Evolutionary conservation across 2,329 filamentous ascomycete genomes (phyloP).

Genomic region (Aspergillus udagawae): DNA sequence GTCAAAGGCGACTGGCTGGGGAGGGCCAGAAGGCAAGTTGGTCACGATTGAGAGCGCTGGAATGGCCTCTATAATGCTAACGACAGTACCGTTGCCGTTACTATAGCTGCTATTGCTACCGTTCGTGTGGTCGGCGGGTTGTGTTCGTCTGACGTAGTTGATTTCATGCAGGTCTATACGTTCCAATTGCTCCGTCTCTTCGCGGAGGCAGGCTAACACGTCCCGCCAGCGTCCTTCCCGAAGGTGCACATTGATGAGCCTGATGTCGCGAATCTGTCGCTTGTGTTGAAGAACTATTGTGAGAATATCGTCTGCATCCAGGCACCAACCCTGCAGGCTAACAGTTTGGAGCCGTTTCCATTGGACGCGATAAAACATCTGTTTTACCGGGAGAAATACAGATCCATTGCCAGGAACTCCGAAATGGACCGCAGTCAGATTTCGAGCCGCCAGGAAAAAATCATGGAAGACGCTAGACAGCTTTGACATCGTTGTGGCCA

Average conservation of each 20-base stretch:
- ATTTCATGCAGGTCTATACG: constrained; percentile 62
- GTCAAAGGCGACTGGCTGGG: constrained; percentile 14
- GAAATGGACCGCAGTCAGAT: constrained; percentile 61
- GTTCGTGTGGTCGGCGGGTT: background rate
- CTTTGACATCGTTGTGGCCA: constrained; percentile 55
- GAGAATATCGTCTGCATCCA: constrained; percentile 59
- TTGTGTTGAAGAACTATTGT: constrained; percentile 53
- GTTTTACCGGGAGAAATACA: constrained; percentile 54
- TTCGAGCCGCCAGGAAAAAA: constrained; percentile 56
- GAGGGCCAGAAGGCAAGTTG: constrained; percentile 11
- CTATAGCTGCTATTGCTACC: constrained; percentile 42
- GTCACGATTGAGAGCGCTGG: constrained; percentile 17
- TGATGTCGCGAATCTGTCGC: constrained; percentile 54
- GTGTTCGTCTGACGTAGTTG: constrained; percentile 50
- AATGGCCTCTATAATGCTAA: constrained; percentile 12
- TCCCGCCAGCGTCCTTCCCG: constrained; percentile 59
- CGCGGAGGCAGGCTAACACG: constrained; percentile 53
- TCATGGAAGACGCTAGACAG: constrained; percentile 55
- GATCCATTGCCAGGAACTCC: constrained; percentile 59
- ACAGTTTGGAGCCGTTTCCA: constrained; percentile 61
- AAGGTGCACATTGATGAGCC: constrained; percentile 58
- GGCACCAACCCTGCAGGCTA: constrained; percentile 62
- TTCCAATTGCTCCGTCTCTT: constrained; percentile 55
- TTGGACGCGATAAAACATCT: constrained; percentile 59
- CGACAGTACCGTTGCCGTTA: constrained; percentile 5